Base-by-base conservation (phyloP, 202 grass and related monocot genomes). In the Panicum virgatum region DNA sequence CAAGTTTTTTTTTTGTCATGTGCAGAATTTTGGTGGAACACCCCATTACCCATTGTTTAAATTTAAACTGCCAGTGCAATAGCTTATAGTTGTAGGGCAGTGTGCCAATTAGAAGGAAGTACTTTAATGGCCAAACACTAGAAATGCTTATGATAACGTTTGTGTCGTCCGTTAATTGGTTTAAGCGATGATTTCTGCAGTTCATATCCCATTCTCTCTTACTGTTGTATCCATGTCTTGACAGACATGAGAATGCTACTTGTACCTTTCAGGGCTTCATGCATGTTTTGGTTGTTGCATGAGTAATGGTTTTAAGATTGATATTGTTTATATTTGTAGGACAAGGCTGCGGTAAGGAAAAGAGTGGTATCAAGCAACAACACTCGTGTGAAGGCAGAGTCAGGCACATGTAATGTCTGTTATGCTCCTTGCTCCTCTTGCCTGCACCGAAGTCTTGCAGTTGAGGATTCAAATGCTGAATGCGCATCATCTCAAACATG, bases 391-490 rank as follows among this genome's bases (percentile, higher is more conserved):
- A 88, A 89, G 69, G 64, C 85, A 52, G 91, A 92, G 87, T 96
- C 97, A 82, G 93, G 93, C 69, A 96, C 89, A 26, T 99, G 97
- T 66, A 96, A 92, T 89, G 89, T 99, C 74, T 99, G 97, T 36
- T 91, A 8, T 71, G 89, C 97, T 34, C 97, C 93, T 82, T 99
- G 97, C 51, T 96, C 97, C 63, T 96, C 93, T 9, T 99, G 97
- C 83, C 84, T 92, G 74, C 97, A 99, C 82, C 87, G 91, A 77
- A 85, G 66, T 57, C 26, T 80, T 73, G 70, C 63, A 65, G 16
- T 73, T 34, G 59, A 52, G 22, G 79, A 88, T 53, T 83, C 82
- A 18, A 90, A 90, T 85, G 68, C 78, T 82, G 85, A 94, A 40
- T 92, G 85, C 16, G 82, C 66, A 50, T 92, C 85, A 56, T 94